These are phyloP conservation scores for Phytopythium chamaehyphon DNA, from an alignment of 352 stramenopile genomes.

Conservation along the genomic window DNA sequence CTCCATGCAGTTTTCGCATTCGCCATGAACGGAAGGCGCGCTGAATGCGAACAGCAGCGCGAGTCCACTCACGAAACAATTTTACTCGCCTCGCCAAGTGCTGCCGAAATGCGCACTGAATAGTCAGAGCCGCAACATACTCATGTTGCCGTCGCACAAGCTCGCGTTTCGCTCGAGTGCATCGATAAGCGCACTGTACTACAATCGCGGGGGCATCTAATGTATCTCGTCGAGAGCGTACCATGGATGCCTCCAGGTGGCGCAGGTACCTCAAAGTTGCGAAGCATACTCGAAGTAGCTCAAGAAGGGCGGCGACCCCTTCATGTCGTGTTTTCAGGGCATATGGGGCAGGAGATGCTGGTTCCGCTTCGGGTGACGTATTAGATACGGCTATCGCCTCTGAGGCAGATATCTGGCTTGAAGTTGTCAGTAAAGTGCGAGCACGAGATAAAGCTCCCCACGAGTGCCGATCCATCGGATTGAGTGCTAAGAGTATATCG, in stretches of 20 bases:
- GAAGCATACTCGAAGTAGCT: conserved; percentile 20
- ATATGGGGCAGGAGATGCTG: not conserved
- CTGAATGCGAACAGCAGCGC: conserved; percentile 49
- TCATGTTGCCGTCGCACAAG: conserved; percentile 24
- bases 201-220: conserved; percentile 17
- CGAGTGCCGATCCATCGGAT: conserved; percentile 17
- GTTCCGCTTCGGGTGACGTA: not conserved
- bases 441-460: conserved; percentile 19
- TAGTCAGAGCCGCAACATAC: conserved; percentile 29
- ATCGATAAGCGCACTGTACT: conserved; percentile 49
- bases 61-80: conserved; percentile 45
- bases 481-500: conserved; percentile 27
- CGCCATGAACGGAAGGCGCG: conserved; percentile 42
- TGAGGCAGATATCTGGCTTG: not conserved
- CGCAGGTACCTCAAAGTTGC: conserved; percentile 55
- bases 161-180: conserved; percentile 15
- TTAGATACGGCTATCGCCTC: not conserved
- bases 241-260: conserved; percentile 27
- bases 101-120: conserved; percentile 71
- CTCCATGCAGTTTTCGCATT: not conserved
- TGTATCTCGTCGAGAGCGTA: conserved; percentile 16
- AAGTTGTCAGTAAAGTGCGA: conserved; percentile 8
- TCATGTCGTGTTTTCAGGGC: not conserved
- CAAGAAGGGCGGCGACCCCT: conserved; percentile 15
- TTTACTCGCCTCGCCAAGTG: conserved; percentile 47